Evolutionary conservation across 768 basidiomycete species (phyloP).

Genomic region (Termitomyces bulborhizus): DNA sequence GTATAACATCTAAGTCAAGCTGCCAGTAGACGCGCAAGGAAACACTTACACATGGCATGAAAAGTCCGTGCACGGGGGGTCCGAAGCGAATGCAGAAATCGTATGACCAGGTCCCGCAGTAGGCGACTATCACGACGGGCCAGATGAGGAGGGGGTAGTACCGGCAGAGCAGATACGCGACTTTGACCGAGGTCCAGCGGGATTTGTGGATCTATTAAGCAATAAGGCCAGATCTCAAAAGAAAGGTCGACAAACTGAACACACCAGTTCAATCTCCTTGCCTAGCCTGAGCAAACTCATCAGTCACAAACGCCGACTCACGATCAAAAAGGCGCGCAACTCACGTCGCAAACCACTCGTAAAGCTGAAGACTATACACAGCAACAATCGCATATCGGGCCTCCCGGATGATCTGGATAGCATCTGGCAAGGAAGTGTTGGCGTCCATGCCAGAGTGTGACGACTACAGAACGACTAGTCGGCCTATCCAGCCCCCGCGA

Average conservation of each 20-base stretch:
- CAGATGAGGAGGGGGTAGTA: conserved; percentile 34
- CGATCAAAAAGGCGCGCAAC: conserved; percentile 6
- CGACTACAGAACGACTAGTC: neutral
- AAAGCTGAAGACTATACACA: conserved; percentile 25
- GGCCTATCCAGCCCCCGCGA: conserved; percentile 6
- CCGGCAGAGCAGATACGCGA: conserved; percentile 33
- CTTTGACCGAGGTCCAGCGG: conserved; percentile 32
- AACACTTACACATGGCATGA: conserved; percentile 24
- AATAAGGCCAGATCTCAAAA: neutral
- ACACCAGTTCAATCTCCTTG: conserved; percentile 28
- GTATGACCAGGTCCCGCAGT: conserved; percentile 26
- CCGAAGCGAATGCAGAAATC: conserved; percentile 24
- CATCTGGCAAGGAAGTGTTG: conserved; percentile 3
- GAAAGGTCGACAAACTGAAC: conserved; percentile 6
- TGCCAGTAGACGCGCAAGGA: neutral
- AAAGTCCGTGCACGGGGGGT: conserved; percentile 23
- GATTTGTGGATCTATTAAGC: conserved; percentile 26
- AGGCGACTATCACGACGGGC: conserved; percentile 31
- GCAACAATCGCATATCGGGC: conserved; percentile 27
- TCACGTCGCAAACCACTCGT: conserved; percentile 33
- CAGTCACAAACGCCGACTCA: neutral
- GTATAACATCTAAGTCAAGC: neutral
- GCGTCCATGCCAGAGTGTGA: conserved; percentile 6
- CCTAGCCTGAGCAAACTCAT: conserved; percentile 16
- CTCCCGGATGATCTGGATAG: conserved; percentile 14